Percentiles rank a stretch among this genome's conserved stretches.
phyloP scores from a whole-genome alignment of 163 green algal species.

The Scenedesmus sp. region DNA sequence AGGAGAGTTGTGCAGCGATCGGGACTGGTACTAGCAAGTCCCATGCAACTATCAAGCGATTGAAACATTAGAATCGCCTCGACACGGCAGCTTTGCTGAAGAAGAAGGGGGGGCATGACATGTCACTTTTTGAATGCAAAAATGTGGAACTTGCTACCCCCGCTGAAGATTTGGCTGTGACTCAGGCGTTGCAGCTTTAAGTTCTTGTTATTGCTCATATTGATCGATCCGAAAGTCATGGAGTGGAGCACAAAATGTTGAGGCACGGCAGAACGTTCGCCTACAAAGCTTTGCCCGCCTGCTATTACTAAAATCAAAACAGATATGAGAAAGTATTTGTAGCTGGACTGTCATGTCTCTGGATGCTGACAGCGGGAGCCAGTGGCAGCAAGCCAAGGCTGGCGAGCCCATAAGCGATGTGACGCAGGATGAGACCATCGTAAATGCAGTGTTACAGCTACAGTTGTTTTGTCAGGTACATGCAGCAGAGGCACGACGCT shows the following conservation, averaged over 20 bases:
- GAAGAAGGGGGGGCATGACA: not conserved
- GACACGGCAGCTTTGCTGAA: not conserved
- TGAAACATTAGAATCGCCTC: not conserved
- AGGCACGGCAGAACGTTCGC: not conserved
- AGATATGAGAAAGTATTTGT: not conserved
- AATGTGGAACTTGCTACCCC: not conserved
- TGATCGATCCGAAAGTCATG: not conserved
- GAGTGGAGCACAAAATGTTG: not conserved
- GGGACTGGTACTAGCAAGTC: too few species aligned
- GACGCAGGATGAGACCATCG: not conserved
- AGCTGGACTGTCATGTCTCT: not conserved
- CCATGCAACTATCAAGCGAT: not conserved
- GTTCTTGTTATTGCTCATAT: not conserved
- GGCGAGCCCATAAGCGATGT: not conserved
- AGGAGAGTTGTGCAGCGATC: too few species aligned
- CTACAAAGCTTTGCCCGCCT: not conserved
- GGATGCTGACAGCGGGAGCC: not conserved
- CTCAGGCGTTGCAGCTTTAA: not conserved
- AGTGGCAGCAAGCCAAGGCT: constrained; percentile 3
- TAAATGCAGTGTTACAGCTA: constrained; percentile 21
- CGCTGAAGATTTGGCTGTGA: too few species aligned
- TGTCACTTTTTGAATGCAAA: not conserved
- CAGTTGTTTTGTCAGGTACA: constrained; percentile 30
- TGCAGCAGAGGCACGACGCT: too few species aligned
- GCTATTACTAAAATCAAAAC: not conserved